A percentile compares a stretch with the other conserved stretches of the same genome.
Conservation (phyloP, 805 yeast species). For the Starmerella powellii region DNA sequence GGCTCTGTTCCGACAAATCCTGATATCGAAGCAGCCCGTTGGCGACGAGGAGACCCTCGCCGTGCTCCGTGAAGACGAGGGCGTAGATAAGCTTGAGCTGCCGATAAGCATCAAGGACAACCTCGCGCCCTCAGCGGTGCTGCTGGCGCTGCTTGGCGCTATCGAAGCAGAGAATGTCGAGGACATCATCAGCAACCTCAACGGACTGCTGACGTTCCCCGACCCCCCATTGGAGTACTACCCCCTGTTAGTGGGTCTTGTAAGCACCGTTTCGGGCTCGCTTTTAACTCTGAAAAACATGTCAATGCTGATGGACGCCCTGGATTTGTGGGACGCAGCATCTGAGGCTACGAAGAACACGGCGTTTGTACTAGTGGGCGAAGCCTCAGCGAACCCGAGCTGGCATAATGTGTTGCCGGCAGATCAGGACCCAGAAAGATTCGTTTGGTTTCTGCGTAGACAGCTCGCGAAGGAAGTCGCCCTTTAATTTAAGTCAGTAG, state of each 20-base stretch:
- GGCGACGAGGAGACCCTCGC: conserved; percentile 8
- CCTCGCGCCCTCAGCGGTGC: conserved; percentile 19
- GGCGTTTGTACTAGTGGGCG: conserved; percentile 1
- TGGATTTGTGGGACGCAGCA: conserved; percentile 8
- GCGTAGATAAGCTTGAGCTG: conserved; percentile 3
- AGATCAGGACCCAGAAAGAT: not conserved
- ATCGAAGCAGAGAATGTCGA: conserved; percentile 2
- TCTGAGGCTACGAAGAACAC: not conserved
- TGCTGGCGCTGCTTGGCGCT: conserved; percentile 11
- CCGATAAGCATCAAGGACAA: conserved; percentile 10
- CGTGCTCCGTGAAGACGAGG: conserved; percentile 2
- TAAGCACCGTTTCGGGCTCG: conserved; percentile 14
- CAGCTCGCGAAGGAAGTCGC: conserved; percentile 9
- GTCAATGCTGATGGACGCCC: conserved; percentile 10
- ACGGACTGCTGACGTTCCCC: conserved; percentile 12
- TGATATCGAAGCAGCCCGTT: conserved; percentile 4
- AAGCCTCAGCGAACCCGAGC: conserved; percentile 4
- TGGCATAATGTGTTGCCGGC: conserved; percentile 6
- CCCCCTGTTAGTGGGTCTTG: conserved; percentile 20
- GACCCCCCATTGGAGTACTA: conserved; percentile 12
- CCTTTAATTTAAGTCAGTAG: no score
- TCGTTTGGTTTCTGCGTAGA: conserved; percentile 8
- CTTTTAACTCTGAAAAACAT: not conserved
- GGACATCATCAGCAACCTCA: conserved; percentile 1
- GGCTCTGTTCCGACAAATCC: conserved; percentile 13